A percentile compares a stretch with the other conserved stretches of the same genome.
These are phyloP conservation scores for Claviceps citrina DNA, from an alignment of 2,329 filamentous ascomycete species.

Conservation along the genomic window DNA sequence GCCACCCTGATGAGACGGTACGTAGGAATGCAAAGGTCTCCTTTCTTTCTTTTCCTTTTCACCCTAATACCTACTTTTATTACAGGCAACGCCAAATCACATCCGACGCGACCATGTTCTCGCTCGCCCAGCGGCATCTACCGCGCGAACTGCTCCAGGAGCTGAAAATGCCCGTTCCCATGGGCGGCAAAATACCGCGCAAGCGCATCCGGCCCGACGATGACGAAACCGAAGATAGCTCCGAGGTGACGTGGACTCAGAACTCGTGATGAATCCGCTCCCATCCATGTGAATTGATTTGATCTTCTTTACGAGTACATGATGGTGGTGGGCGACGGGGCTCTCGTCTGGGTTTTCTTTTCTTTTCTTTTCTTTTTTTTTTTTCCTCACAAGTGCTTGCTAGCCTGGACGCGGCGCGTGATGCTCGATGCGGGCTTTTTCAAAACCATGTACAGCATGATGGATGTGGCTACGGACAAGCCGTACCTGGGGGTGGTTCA, in stretches of 20 bases:
- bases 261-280: too few species aligned
- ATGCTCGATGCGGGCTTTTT: conserved; percentile 69
- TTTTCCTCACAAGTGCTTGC: conserved; percentile 49
- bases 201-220: conserved; percentile 19
- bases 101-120: conserved; percentile 59
- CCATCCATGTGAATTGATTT: too few species aligned
- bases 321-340: neutral
- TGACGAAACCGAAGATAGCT: conserved; percentile 19
- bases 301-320: neutral
- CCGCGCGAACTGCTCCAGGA: conserved; percentile 73
- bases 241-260: conserved; percentile 12
- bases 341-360: too few species aligned
- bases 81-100: conserved; percentile 64
- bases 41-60: conserved; percentile 6
- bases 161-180: conserved; percentile 52
- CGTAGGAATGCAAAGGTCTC: too few species aligned
- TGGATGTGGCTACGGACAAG: conserved; percentile 64
- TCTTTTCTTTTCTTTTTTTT: too few species aligned
- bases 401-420: conserved; percentile 58
- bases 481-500: conserved; percentile 59
- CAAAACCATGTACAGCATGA: conserved; percentile 95
- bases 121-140: conserved; percentile 68
- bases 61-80: too few species aligned
- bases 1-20: conserved; percentile 72
- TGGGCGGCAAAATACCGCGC: conserved; percentile 32